Evolutionary conservation across 371 early-diverging fungal genomes (phyloP).

Genomic region (Zancudomyces culisetae): DNA sequence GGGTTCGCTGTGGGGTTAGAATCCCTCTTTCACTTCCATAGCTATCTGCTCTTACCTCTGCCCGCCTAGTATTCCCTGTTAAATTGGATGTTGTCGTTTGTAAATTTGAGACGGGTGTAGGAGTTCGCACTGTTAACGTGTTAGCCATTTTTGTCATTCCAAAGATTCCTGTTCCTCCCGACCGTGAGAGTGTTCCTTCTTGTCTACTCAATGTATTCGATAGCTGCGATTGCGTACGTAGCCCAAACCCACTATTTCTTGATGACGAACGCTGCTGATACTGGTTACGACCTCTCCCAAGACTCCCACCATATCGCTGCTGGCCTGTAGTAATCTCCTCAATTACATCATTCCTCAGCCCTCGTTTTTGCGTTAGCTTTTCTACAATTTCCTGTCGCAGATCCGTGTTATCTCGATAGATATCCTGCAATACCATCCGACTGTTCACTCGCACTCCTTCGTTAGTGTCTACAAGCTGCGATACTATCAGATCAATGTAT

Average conservation of each 20-base stretch:
- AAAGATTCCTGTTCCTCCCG: no score
- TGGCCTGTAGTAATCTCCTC: not conserved
- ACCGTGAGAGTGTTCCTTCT: no score
- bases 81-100: not conserved
- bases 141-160: no score
- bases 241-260: no score
- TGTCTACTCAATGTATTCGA: no score
- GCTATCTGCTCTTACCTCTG: not conserved
- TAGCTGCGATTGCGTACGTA: no score
- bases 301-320: not conserved
- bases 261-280: no score
- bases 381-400: not conserved
- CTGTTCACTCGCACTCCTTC: constrained; percentile 22
- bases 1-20: not conserved
- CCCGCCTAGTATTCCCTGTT: not conserved
- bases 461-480: constrained; percentile 20
- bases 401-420: constrained; percentile 7
- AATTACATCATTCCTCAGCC: not conserved
- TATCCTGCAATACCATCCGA: constrained; percentile 18
- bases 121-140: no score
- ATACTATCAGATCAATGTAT: constrained; percentile 10
- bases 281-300: no score
- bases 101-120: not conserved
- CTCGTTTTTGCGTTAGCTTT: constrained; percentile 1
- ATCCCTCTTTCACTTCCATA: not conserved